Conservation (phyloP, 2,329 filamentous ascomycete genomes). For the Pyrenochaeta sp. region DNA sequence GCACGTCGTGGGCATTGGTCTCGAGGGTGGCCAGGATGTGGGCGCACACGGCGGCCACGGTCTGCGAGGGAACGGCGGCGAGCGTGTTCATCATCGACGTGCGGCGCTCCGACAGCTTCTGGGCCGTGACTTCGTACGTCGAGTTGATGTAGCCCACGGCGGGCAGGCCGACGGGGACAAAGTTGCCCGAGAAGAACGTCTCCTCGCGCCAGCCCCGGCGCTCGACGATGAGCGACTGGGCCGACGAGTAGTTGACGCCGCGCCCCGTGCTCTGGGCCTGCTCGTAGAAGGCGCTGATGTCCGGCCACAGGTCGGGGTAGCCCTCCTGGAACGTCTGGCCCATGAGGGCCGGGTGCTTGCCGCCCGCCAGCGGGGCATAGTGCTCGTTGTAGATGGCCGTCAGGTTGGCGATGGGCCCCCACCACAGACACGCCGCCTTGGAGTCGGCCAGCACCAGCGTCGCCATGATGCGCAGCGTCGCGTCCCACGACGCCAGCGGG, state of each 20-base stretch:
- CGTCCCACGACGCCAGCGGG: slow-evolving; percentile 31
- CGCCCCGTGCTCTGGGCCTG: slow-evolving; percentile 27
- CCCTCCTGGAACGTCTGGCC: slow-evolving; percentile 35
- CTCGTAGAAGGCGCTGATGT: slow-evolving; percentile 34
- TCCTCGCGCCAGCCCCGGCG: slow-evolving; percentile 41
- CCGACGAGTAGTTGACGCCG: slow-evolving; percentile 34
- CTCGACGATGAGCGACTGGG: slow-evolving; percentile 32
- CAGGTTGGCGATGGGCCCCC: slow-evolving; percentile 32
- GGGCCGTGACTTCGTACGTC: slow-evolving; percentile 41
- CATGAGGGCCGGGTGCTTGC: slow-evolving; percentile 41
- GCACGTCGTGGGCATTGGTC: slow-evolving; percentile 37
- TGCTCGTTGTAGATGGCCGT: slow-evolving; percentile 45
- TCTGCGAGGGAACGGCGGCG: slow-evolving; percentile 32
- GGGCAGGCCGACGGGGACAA: slow-evolving; percentile 39
- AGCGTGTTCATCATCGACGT: slow-evolving; percentile 42
- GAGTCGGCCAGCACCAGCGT: slow-evolving; percentile 42
- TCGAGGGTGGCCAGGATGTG: slow-evolving; percentile 40
- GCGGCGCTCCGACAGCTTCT: slow-evolving; percentile 41
- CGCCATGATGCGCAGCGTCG: slow-evolving; percentile 38
- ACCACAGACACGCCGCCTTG: slow-evolving; percentile 43
- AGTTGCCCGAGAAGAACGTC: slow-evolving; percentile 41
- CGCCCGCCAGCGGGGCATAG: slow-evolving; percentile 36
- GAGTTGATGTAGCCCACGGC: slow-evolving; percentile 30
- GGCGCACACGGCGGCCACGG: slow-evolving; percentile 25
- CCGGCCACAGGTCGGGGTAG: slow-evolving; percentile 38